Conservation (phyloP, 2,329 filamentous ascomycete genomes). For the Fusarium chuoi region DNA sequence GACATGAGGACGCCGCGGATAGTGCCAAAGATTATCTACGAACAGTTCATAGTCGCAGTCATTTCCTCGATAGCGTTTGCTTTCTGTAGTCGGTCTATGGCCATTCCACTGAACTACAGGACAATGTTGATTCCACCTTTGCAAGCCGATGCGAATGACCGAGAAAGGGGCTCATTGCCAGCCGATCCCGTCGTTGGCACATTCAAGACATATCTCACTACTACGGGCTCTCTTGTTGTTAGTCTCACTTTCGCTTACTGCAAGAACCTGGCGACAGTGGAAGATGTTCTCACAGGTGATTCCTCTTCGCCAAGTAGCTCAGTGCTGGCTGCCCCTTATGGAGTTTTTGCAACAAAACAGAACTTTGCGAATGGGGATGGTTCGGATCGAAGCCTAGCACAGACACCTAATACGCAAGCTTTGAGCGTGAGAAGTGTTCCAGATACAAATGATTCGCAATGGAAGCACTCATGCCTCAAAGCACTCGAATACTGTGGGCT, state of each 20-base stretch:
- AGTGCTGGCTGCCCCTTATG: constrained; percentile 66
- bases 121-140: constrained; percentile 59
- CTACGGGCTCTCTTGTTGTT: constrained; percentile 63
- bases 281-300: constrained; percentile 55
- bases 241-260: constrained; percentile 60
- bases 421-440: constrained; percentile 54
- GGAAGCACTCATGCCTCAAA: constrained; percentile 62
- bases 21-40: constrained; percentile 58
- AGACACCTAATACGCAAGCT: constrained; percentile 65
- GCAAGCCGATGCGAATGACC: constrained; percentile 20
- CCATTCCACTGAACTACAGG: constrained; percentile 64
- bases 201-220: constrained; percentile 65
- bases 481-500: constrained; percentile 63
- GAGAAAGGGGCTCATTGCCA: constrained; percentile 28
- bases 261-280: constrained; percentile 58
- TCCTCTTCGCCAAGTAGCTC: constrained; percentile 55
- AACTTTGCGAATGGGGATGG: constrained; percentile 37
- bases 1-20: constrained; percentile 40
- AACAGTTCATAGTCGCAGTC: constrained; percentile 64
- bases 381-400: constrained; percentile 50
- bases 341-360: constrained; percentile 51
- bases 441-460: constrained; percentile 56
- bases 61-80: constrained; percentile 61
- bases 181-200: constrained; percentile 56
- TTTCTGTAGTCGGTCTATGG: constrained; percentile 60